Evolutionary conservation across 139 green algal species (phyloP), one percentile per base, ranked within the genome.

Genomic region (Asterochloris sp.): DNA sequence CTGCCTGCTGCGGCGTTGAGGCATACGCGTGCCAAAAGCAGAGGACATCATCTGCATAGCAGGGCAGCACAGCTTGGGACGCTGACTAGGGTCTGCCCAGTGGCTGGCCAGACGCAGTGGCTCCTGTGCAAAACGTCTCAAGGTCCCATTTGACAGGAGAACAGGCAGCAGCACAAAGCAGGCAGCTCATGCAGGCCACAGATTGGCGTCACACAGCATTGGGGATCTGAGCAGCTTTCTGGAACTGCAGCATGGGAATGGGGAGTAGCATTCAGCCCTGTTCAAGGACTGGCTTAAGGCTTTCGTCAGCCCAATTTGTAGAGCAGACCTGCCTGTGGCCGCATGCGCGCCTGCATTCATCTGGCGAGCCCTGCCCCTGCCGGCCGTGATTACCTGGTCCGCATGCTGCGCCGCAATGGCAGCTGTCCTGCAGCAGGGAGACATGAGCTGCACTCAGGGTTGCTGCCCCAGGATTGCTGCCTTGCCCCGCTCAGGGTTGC

Each of bases 301-400:
- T 29, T 13, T 69, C n/a, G 27, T 60, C n/a, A 93, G 74, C n/a
- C 86, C 16, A 60, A 64, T 23, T 8, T 38, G 54, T n/a, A 12
- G 4, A 21, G 69, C 24, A 38, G 21, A 27, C 16, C 89, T 73
- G 26, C 88, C 85, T 24, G 10, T 38, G 0, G 92, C 90, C 17
- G 28, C 82, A 14, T 73, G 71, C 0, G 92, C 91, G 0, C 92
- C 94, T 12, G 66, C 84, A 80, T 97, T 97, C 94, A 97, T 97
- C 86, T 97, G 94, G 23, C 71, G 64, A 9, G 87, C 90, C 0
- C 94, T 69, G 23, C 93, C 93, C 0, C 83, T 64, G 10, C n/a
- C 38, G 21, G 69, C 69, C 10, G 13, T 62, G n/a, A 87, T 16
- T 10, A 83, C 83, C 6, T 4, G 88, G 26, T 60, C 87, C 2